A percentile compares a stretch with the other conserved stretches of the same genome.
Conservation (phyloP, 768 basidiomycete genomes). For the Plicaturopsis crispa region DNA sequence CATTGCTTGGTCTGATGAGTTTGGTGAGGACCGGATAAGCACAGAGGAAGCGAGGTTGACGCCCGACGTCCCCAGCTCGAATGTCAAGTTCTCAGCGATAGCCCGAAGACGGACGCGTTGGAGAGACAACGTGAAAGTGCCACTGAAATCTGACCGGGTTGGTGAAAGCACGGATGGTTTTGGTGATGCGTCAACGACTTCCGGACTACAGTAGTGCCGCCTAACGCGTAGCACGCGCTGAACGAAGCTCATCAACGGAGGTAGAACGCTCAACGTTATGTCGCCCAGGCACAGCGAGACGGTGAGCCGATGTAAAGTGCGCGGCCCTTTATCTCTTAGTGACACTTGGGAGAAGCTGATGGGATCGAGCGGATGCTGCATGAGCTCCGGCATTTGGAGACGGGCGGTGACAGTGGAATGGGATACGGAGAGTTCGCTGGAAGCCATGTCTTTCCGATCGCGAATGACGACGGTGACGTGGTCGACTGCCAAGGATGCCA, state of each 20-base stretch:
- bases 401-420: slow-evolving; percentile 20
- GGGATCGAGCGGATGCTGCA: slow-evolving; percentile 7
- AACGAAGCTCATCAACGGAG: slow-evolving; percentile 53
- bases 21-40: slow-evolving; percentile 19
- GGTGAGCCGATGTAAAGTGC: slow-evolving; percentile 21
- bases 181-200: background rate
- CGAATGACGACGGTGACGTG: slow-evolving; percentile 23
- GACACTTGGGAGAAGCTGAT: slow-evolving; percentile 35
- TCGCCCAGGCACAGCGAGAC: slow-evolving; percentile 32
- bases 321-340: slow-evolving; percentile 26
- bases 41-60: slow-evolving; percentile 30
- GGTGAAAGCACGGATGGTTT: slow-evolving; percentile 10
- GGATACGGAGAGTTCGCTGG: slow-evolving; percentile 29
- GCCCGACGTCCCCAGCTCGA: slow-evolving; percentile 46
- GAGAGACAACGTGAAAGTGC: slow-evolving; percentile 35
- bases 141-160: no score
- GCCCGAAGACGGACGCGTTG: slow-evolving; percentile 47
- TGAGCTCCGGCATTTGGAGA: slow-evolving; percentile 14
- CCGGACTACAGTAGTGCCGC: slow-evolving; percentile 30
- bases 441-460: slow-evolving; percentile 22
- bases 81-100: slow-evolving; percentile 61
- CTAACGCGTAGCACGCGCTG: slow-evolving; percentile 47
- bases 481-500: slow-evolving; percentile 17
- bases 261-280: slow-evolving; percentile 36
- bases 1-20: slow-evolving; percentile 29